A percentile compares a stretch with the other conserved stretches of the same genome.
Conservation (phyloP, 441 rosid genomes). For the Metrosideros polymorpha region DNA sequence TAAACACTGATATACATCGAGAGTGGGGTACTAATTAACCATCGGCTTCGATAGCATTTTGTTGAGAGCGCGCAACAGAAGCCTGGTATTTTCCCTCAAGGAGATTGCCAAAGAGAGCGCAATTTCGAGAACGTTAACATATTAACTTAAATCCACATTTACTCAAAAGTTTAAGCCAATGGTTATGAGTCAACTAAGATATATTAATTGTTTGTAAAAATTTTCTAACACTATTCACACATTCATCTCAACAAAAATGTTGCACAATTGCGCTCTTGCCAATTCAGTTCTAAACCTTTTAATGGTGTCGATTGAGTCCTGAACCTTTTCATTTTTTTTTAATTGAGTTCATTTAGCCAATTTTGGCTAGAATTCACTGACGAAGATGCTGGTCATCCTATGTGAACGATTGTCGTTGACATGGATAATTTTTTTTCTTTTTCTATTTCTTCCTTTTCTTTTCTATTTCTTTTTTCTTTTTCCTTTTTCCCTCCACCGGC, state of each 20-base stretch:
- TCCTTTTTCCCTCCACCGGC: too few species aligned
- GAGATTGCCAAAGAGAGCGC: background rate
- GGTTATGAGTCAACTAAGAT: background rate
- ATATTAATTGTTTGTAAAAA: background rate
- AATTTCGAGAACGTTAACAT: background rate
- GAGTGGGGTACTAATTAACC: background rate
- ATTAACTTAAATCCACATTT: background rate
- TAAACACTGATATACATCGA: background rate
- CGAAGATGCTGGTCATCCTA: too few species aligned
- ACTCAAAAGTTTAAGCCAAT: background rate
- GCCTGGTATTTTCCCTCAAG: background rate
- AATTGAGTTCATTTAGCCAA: too few species aligned
- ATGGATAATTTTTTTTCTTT: too few species aligned
- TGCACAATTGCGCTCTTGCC: too few species aligned
- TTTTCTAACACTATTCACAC: background rate
- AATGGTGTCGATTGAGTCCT: too few species aligned
- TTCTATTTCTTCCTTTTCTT: too few species aligned
- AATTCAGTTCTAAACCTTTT: too few species aligned
- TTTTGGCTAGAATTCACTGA: too few species aligned
- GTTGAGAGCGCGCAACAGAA: fast-evolving
- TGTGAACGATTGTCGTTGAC: too few species aligned
- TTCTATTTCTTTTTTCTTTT: too few species aligned
- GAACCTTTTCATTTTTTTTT: too few species aligned
- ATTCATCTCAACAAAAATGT: background rate
- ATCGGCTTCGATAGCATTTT: background rate